These are phyloP conservation scores for Suillus bovinus DNA, from an alignment of 768 basidiomycete species.

Conservation along the genomic window DNA sequence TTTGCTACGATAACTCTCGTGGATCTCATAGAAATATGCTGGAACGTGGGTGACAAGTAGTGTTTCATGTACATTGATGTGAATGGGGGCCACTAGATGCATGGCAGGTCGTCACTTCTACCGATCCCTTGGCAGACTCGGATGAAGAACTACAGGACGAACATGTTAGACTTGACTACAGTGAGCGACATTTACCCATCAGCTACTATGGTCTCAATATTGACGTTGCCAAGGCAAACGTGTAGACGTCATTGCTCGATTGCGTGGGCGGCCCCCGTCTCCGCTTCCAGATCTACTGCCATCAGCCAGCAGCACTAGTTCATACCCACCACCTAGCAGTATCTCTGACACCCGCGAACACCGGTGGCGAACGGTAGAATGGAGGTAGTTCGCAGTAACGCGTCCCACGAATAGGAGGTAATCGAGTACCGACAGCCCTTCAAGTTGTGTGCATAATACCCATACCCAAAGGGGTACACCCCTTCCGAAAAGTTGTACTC, in stretches of 20 bases:
- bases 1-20: constrained; percentile 14
- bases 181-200: constrained; percentile 39
- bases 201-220: background rate
- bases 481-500: constrained; percentile 1
- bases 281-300: constrained; percentile 37
- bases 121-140: constrained; percentile 70
- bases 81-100: constrained; percentile 50
- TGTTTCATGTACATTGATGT: constrained; percentile 4
- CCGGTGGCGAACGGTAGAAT: constrained; percentile 40
- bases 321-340: constrained; percentile 6
- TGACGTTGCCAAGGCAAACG: constrained; percentile 43
- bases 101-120: constrained; percentile 63
- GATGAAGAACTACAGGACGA: constrained; percentile 72
- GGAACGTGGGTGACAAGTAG: constrained; percentile 37
- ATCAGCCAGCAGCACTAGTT: background rate
- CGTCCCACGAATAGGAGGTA: background rate
- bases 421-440: background rate
- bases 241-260: constrained; percentile 50
- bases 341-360: constrained; percentile 30
- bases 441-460: background rate
- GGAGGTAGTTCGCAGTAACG: constrained; percentile 24
- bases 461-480: background rate
- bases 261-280: constrained; percentile 51
- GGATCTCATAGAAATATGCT: constrained; percentile 44
- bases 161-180: constrained; percentile 62